A percentile compares a stretch with the other conserved stretches of the same genome.
Evolutionary conservation across 2,329 filamentous ascomycete species (phyloP).

Genomic region (Phaeophleospora eucalypticola): DNA sequence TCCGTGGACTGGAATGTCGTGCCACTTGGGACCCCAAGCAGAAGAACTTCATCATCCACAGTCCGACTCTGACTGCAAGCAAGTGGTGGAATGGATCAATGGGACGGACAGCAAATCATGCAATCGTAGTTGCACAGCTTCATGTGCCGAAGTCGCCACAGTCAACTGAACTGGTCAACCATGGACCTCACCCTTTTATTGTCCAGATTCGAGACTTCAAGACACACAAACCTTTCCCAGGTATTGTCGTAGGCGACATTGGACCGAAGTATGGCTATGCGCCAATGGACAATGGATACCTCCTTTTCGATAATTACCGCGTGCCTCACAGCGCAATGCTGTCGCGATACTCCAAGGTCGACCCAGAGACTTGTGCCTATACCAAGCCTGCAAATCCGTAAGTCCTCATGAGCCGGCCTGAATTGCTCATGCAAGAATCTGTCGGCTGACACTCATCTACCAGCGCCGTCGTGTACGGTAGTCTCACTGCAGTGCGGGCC

Average conservation of each 20-base stretch:
- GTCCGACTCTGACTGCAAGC: constrained; percentile 49
- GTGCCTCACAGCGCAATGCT: constrained; percentile 49
- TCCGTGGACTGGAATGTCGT: constrained; percentile 47
- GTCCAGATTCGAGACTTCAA: constrained; percentile 49
- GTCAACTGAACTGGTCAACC: constrained; percentile 36
- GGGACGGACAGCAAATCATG: constrained; percentile 53
- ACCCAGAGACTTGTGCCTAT: constrained; percentile 44
- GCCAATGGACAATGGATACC: constrained; percentile 51
- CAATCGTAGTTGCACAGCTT: constrained; percentile 52
- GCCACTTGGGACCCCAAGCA: constrained; percentile 45
- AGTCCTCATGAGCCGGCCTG: too few relatives aligned
- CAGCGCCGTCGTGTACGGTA: constrained; percentile 47
- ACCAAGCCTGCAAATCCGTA: constrained; percentile 43
- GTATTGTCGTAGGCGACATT: constrained; percentile 52
- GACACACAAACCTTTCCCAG: constrained; percentile 45
- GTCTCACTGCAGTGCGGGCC: constrained; percentile 47
- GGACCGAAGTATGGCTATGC: constrained; percentile 54
- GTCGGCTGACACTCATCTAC: neutral
- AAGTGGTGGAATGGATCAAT: constrained; percentile 56
- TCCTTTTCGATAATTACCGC: constrained; percentile 48
- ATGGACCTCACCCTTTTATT: constrained; percentile 52
- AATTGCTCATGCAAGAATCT: too few relatives aligned
- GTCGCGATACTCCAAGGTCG: constrained; percentile 46
- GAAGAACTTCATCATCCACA: constrained; percentile 49
- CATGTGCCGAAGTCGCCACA: constrained; percentile 38